These are phyloP conservation scores for Cladosporium sp. DNA, from an alignment of 2,329 filamentous ascomycete genomes.

Conservation along the genomic window DNA sequence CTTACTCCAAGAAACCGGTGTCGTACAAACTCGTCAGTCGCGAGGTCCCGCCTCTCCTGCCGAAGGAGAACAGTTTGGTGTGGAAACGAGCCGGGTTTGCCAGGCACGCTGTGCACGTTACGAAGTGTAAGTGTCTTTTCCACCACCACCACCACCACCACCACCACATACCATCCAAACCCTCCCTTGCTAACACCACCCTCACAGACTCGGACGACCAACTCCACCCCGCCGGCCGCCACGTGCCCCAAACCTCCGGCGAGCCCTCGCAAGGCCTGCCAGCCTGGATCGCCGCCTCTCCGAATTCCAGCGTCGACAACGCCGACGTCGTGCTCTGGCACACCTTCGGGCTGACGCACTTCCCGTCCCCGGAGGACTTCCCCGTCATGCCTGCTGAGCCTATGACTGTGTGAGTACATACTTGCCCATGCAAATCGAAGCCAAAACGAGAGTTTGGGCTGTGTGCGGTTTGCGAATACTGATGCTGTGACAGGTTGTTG, in stretches of 20 bases:
- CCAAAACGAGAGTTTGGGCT: not conserved
- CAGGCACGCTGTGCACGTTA: conserved; percentile 81
- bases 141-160: conserved; percentile 10
- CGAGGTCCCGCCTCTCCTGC: conserved; percentile 73
- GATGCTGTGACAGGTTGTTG: conserved; percentile 46
- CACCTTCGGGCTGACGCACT: conserved; percentile 87
- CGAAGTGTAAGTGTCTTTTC: conserved; percentile 63
- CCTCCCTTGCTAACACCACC: not conserved
- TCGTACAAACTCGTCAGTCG: conserved; percentile 87
- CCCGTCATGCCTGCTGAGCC: conserved; percentile 85
- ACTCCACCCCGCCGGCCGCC: conserved; percentile 78
- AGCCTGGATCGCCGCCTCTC: conserved; percentile 69
- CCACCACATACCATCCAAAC: not conserved
- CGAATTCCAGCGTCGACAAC: conserved; percentile 66
- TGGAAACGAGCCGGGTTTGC: conserved; percentile 91
- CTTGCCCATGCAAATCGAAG: not conserved
- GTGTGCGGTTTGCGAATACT: too few species aligned
- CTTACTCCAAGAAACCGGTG: conserved; percentile 77
- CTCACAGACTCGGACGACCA: conserved; percentile 74
- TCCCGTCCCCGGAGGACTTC: conserved; percentile 86
- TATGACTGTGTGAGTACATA: conserved; percentile 17
- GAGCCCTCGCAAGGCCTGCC: conserved; percentile 70
- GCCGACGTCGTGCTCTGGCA: conserved; percentile 90
- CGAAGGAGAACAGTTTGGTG: conserved; percentile 75
- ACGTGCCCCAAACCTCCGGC: conserved; percentile 83